Percentiles rank a stretch among this genome's conserved stretches.
Conservation (phyloP, 2,329 filamentous ascomycete species). For the Colletotrichum falcatum region DNA sequence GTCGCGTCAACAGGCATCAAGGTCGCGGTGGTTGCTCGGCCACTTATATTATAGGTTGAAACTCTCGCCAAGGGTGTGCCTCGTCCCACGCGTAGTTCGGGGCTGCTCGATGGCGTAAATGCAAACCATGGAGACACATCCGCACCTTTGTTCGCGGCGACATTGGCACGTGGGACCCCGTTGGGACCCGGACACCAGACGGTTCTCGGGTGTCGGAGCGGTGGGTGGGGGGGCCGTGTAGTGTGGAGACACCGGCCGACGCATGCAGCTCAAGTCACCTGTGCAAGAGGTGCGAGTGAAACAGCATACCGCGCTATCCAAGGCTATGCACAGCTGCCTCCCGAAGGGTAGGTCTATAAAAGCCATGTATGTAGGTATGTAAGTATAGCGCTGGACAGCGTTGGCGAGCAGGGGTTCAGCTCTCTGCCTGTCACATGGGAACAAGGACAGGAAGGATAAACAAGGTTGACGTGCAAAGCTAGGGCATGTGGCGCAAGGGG, state of each 20-base stretch:
- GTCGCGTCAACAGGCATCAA: neutral
- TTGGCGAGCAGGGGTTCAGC: neutral
- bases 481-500: conserved; percentile 36
- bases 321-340: neutral
- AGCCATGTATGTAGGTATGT: too few relatives aligned
- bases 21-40: neutral
- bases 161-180: neutral
- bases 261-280: neutral
- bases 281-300: neutral
- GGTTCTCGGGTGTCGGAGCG: neutral
- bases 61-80: neutral
- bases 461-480: conserved; percentile 33
- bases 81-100: too few relatives aligned
- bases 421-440: conserved; percentile 2
- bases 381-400: neutral
- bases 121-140: too few relatives aligned
- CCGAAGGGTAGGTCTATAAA: neutral
- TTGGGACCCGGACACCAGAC: neutral
- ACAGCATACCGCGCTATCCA: neutral
- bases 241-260: neutral
- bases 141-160: neutral
- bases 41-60: neutral
- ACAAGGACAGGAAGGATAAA: neutral
- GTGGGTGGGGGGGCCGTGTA: neutral
- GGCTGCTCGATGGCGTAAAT: too few relatives aligned